Conservation (phyloP, 208 protist genomes). For the Trypanosoma conorhini region DNA sequence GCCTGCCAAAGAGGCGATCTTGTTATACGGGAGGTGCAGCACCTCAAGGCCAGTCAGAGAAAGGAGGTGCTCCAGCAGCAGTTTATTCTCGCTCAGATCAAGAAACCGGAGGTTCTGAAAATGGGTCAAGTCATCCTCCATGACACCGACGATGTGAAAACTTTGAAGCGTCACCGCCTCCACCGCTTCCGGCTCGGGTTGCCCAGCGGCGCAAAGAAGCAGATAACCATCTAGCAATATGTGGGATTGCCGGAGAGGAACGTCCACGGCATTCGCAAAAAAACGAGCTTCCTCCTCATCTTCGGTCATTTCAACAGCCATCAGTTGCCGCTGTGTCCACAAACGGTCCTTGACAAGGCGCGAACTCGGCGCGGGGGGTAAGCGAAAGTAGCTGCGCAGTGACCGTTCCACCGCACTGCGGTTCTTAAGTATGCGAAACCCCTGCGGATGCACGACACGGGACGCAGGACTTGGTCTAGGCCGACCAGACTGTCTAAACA, state of each 20-base stretch:
- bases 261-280: constrained; percentile 27
- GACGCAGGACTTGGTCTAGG: constrained; percentile 16
- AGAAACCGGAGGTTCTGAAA: constrained; percentile 71
- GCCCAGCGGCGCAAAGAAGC: constrained; percentile 60
- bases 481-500: constrained; percentile 21
- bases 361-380: constrained; percentile 64
- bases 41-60: constrained; percentile 60
- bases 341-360: constrained; percentile 43
- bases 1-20: constrained; percentile 52
- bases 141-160: constrained; percentile 58
- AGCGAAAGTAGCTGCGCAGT: constrained; percentile 86
- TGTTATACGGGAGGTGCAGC: constrained; percentile 82
- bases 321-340: constrained; percentile 26
- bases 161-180: constrained; percentile 68
- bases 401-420: constrained; percentile 73
- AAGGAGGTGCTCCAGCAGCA: constrained; percentile 66
- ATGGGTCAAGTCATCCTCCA: constrained; percentile 73
- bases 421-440: constrained; percentile 85
- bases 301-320: constrained; percentile 47
- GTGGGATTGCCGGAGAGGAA: constrained; percentile 16
- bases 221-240: constrained; percentile 83
- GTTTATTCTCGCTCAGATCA: constrained; percentile 83
- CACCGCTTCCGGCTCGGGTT: constrained; percentile 69
- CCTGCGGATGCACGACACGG: constrained; percentile 75
- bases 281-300: constrained; percentile 31